Evolutionary conservation across 768 basidiomycete genomes (phyloP).

Genomic region (Pilatotrama ljubarskyi): DNA sequence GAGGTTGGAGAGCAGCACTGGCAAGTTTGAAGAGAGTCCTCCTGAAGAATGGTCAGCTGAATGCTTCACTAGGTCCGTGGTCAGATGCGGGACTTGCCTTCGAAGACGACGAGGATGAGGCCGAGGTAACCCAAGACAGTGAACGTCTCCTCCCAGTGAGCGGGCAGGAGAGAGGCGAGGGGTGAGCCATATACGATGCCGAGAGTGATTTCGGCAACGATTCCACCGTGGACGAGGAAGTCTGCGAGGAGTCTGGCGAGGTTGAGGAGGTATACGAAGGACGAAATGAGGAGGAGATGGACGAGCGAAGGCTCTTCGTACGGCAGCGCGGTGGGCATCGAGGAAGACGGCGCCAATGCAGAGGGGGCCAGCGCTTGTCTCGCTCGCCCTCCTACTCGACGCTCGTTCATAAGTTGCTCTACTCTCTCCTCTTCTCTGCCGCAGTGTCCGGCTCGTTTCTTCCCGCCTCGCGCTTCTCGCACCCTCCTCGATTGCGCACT

Average conservation of each 20-base stretch:
- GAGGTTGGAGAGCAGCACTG: constrained; percentile 46
- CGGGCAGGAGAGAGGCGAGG: constrained; percentile 44
- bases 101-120: constrained; percentile 31
- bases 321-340: background rate
- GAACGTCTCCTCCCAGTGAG: constrained; percentile 44
- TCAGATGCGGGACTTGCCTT: constrained; percentile 15
- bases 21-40: constrained; percentile 53
- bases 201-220: constrained; percentile 54
- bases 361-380: too few species aligned
- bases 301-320: constrained; percentile 21
- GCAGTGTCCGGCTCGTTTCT: constrained; percentile 4
- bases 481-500: too few species aligned
- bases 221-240: constrained; percentile 42
- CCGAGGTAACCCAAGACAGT: constrained; percentile 47
- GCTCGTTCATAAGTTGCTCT: background rate
- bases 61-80: too few species aligned
- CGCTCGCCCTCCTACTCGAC: background rate
- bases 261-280: constrained; percentile 58
- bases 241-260: constrained; percentile 45
- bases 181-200: constrained; percentile 59
- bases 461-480: background rate
- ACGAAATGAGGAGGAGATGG: constrained; percentile 46
- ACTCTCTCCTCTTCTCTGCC: background rate
- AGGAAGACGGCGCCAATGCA: background rate
- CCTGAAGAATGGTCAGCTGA: constrained; percentile 52